These are phyloP conservation scores for Corynascus novoguineensis DNA, from an alignment of 495 filamentous ascomycete species.

Conservation along the genomic window DNA sequence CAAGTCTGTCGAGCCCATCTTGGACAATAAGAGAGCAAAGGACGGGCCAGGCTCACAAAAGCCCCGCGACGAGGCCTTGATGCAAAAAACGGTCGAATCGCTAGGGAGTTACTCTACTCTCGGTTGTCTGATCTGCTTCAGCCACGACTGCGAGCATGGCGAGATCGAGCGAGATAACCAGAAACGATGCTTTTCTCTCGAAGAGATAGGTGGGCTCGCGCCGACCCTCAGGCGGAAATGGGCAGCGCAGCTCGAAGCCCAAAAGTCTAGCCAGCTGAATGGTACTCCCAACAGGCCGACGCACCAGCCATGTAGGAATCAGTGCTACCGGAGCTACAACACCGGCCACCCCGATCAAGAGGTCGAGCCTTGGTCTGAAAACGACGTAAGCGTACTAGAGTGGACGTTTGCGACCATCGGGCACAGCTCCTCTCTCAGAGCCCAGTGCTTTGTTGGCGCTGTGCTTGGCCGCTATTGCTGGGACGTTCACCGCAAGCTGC, in stretches of 20 bases:
- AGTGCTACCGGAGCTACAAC: conserved; percentile 37
- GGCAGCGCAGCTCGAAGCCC: conserved; percentile 23
- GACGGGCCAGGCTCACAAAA: conserved; percentile 33
- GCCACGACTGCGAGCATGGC: conserved; percentile 47
- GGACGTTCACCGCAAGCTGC: conserved; percentile 45
- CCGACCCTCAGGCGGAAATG: conserved; percentile 24
- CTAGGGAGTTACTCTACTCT: conserved; percentile 42
- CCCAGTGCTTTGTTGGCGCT: conserved; percentile 40
- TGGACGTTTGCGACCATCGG: conserved; percentile 35
- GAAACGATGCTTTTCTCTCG: conserved; percentile 40
- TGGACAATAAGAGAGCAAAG: conserved; percentile 44
- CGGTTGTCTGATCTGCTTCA: conserved; percentile 44
- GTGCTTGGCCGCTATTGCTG: conserved; percentile 44
- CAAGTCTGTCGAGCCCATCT: conserved; percentile 38
- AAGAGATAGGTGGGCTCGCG: conserved; percentile 24
- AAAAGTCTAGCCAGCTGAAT: conserved; percentile 10
- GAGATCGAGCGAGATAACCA: conserved; percentile 45
- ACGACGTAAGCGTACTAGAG: conserved; percentile 36
- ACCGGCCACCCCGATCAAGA: conserved; percentile 22
- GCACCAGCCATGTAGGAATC: conserved; percentile 34
- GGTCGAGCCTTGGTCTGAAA: conserved; percentile 34
- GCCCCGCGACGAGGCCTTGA: conserved; percentile 19
- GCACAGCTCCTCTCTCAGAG: conserved; percentile 28
- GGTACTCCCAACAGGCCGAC: conserved; percentile 3
- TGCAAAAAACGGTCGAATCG: conserved; percentile 32